Base-by-base conservation (phyloP, 352 stramenopile genomes). In the Globisporangium nunn region DNA sequence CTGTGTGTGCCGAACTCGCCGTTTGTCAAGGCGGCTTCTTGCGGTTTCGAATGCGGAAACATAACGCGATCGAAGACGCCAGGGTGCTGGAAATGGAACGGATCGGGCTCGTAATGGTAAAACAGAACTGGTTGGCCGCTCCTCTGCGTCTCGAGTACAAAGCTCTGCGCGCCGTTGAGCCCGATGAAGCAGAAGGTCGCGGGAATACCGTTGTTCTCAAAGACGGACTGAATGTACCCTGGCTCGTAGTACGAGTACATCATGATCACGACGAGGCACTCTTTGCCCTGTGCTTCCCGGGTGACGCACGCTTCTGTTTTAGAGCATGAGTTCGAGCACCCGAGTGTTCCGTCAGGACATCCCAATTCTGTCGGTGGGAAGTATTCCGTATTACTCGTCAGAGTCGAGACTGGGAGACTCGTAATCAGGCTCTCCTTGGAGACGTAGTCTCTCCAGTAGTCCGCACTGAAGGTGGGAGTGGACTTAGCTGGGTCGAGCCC, bases 401-500 rank as follows among this genome's bases (percentile, higher is more conserved):
- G 33, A 10, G 15, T 50, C 6, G 56, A 45, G 6, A 39, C 48
- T 5, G 48, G 15, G 18, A 78, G 30, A 3, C 51, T 39, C 28
- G 15, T 49, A 30, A 63, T 45, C 49, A 63, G 35, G 12, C 14
- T 47, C 14, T 57, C 57, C 8, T 41, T 63, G 12, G 33, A 33
- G n/a, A 31, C 18, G n/a, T 53, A 86, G 49, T 78, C 69, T 46
- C 75, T 62, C 71, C 74, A 86, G 47, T 81, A 84, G 35, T 84
- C 75, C 5, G 69, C 64, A 23, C 55, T 65, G 45, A 74, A 82
- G 1, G 62, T 23, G 2, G 70, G 59, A 0, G 40, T 50, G 31
- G 40, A 56, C 18, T 49, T 45, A 0, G 54, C 59, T 5, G 48
- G n/a, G 18, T 48, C 30, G 37, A 52, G 48, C 4, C 48, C 48